phyloP scores from a whole-genome alignment of 306 rosid genomes.

The barrel medic (Medicago truncatula) region MtrunA17r5.0-ANR NC_053048.1:55476001-55476500 shows the following conservation, averaged over 20 bases:
- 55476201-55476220: slow-evolving; percentile 34
- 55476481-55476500: slow-evolving; percentile 79
- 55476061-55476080: slow-evolving; percentile 11
- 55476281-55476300: slow-evolving; percentile 81
- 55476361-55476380: slow-evolving; percentile 33
- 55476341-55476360: slow-evolving; percentile 62
- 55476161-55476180: slow-evolving; percentile 95
- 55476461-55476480: slow-evolving; percentile 48
- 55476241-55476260: background rate
- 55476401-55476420: slow-evolving; percentile 18
- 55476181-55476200: slow-evolving; percentile 74
- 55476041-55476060: slow-evolving; percentile 22
- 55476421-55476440: slow-evolving; percentile 69
- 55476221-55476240: slow-evolving; percentile 21
- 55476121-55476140: slow-evolving; percentile 94
- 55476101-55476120: slow-evolving; percentile 52
- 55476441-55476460: slow-evolving; percentile 50
- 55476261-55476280: background rate
- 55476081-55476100: slow-evolving; percentile 40
- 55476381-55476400: slow-evolving; percentile 32
- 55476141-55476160: slow-evolving; percentile 73
- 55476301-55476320: slow-evolving; percentile 96
- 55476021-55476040: slow-evolving; percentile 82
- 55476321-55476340: slow-evolving; percentile 97
- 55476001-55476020: slow-evolving; percentile 97